These are phyloP conservation scores for Phytophthora pistaciae DNA, from an alignment of 352 stramenopile genomes.

Conservation along the genomic window DNA sequence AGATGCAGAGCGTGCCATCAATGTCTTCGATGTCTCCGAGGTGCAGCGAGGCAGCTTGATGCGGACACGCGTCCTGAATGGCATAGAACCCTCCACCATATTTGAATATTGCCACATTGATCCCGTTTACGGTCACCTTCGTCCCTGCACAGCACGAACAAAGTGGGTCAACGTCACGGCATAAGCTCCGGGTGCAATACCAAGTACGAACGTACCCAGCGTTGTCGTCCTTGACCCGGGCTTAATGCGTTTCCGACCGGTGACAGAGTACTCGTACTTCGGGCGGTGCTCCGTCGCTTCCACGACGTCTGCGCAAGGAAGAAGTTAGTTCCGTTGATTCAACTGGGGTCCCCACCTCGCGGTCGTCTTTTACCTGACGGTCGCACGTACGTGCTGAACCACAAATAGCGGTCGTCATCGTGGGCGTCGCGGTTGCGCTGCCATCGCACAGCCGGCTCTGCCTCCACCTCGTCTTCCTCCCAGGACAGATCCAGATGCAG, in stretches of 20 bases:
- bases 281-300: conserved; percentile 75
- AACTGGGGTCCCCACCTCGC: not conserved
- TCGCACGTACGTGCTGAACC: conserved; percentile 70
- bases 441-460: conserved; percentile 19
- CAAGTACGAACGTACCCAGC: conserved; percentile 50
- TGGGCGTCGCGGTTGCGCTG: conserved; percentile 11
- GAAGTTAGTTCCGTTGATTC: not conserved
- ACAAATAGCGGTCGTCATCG: conserved; percentile 55
- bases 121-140: conserved; percentile 72
- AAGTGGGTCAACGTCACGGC: not conserved
- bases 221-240: conserved; percentile 60
- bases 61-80: conserved; percentile 82
- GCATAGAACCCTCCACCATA: conserved; percentile 73
- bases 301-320: conserved; percentile 61
- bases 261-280: conserved; percentile 83
- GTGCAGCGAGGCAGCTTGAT: conserved; percentile 82
- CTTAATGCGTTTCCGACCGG: conserved; percentile 79
- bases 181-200: not conserved
- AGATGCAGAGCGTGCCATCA: conserved; percentile 71
- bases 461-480: conserved; percentile 45
- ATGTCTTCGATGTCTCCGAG: conserved; percentile 91
- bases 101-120: conserved; percentile 85
- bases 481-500: conserved; percentile 40
- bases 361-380: conserved; percentile 52
- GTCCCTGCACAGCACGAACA: conserved; percentile 41